Evolutionary conservation across 768 basidiomycete genomes (phyloP).

Genomic region (Xerocomellus dryophilus): DNA sequence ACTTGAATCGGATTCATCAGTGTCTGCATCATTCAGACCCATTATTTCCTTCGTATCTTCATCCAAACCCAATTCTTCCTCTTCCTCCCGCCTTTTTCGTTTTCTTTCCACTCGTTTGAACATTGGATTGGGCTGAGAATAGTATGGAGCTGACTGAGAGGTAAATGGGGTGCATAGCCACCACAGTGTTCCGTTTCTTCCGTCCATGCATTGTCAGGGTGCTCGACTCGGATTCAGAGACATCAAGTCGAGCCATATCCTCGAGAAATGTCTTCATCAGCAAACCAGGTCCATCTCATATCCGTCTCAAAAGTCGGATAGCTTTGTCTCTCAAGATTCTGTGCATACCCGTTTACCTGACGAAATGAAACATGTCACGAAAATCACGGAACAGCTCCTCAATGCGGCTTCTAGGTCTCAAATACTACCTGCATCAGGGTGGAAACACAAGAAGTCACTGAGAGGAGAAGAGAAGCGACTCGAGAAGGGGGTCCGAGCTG

Average conservation of each 20-base stretch:
- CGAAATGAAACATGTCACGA: slow-evolving; percentile 10
- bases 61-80: slow-evolving; percentile 62
- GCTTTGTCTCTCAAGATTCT: not conserved
- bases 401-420: slow-evolving; percentile 31
- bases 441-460: slow-evolving; percentile 36
- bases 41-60: slow-evolving; percentile 61
- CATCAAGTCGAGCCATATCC: slow-evolving; percentile 12
- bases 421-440: slow-evolving; percentile 27
- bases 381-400: slow-evolving; percentile 34
- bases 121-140: slow-evolving; percentile 39
- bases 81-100: slow-evolving; percentile 55
- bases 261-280: slow-evolving; percentile 7
- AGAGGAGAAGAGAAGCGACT: slow-evolving; percentile 42
- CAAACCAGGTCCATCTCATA: not conserved
- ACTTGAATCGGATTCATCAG: slow-evolving; percentile 60
- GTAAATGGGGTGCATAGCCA: slow-evolving; percentile 30
- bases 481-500: slow-evolving; percentile 18
- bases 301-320: not conserved
- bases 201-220: slow-evolving; percentile 30
- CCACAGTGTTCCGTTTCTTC: slow-evolving; percentile 20
- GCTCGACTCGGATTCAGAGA: slow-evolving; percentile 19
- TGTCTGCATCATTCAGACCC: slow-evolving; percentile 72
- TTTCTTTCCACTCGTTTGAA: slow-evolving; percentile 78
- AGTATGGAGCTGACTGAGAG: too few relatives aligned
- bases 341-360: not conserved